Percentiles rank a stretch among this genome's conserved stretches.
These are phyloP conservation scores for Chaetoceros tenuissimus DNA, from an alignment of 108 stramenopile genomes.

Conservation along the genomic window DNA sequence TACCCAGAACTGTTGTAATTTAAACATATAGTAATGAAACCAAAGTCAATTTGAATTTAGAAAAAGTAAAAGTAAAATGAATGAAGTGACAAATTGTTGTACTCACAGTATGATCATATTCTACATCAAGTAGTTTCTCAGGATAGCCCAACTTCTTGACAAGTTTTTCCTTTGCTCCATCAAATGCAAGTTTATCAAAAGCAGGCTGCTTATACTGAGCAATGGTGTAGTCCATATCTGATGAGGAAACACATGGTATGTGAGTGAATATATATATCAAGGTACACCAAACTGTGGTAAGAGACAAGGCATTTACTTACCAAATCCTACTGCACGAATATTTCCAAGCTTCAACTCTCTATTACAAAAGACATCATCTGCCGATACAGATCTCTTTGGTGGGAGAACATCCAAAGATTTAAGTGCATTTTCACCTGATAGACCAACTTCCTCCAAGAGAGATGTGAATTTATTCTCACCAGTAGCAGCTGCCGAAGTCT, in stretches of 20 bases:
- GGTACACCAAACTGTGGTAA: neutral
- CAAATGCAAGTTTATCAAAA: conserved; percentile 90
- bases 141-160: conserved; percentile 83
- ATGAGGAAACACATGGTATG: no score
- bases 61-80: neutral
- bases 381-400: conserved; percentile 30
- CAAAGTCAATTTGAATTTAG: neutral
- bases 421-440: conserved; percentile 16
- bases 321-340: conserved; percentile 87
- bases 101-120: conserved; percentile 67
- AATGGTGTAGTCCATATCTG: conserved; percentile 79
- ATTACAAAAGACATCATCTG: conserved; percentile 85
- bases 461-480: neutral
- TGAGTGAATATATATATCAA: no score
- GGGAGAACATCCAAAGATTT: conserved; percentile 29
- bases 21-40: neutral
- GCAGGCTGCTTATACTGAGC: conserved; percentile 88
- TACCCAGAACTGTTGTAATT: conserved; percentile 56
- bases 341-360: conserved; percentile 79
- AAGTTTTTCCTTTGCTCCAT: conserved; percentile 91
- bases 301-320: conserved; percentile 35
- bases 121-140: conserved; percentile 66
- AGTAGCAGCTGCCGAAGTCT: neutral
- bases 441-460: conserved; percentile 1
- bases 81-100: neutral